These are phyloP conservation scores for Ambrosia artemisiifolia DNA, from an alignment of 129 eudicot species.

Conservation along the genomic window DNA sequence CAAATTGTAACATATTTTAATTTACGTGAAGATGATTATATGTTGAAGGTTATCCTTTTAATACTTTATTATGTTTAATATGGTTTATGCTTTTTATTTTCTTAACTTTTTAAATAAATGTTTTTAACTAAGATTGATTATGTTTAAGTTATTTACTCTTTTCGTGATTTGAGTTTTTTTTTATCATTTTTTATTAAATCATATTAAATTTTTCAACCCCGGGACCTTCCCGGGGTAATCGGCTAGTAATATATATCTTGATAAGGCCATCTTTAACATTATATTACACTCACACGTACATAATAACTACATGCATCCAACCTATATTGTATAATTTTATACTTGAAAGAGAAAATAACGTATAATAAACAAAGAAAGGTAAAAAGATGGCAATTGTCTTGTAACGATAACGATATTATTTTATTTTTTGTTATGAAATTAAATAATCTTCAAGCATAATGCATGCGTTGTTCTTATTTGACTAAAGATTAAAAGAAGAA, in stretches of 20 bases:
- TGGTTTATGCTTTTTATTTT: too few species aligned
- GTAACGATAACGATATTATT: neutral
- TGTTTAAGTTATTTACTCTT: too few species aligned
- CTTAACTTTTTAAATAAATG: too few species aligned
- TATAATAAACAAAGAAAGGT: neutral
- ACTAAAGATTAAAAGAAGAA: neutral
- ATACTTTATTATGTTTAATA: too few species aligned
- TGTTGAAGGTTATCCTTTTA: too few species aligned
- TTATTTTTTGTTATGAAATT: neutral
- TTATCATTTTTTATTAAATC: too few species aligned
- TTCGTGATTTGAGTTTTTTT: too few species aligned
- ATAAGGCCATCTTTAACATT: neutral
- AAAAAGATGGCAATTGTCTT: neutral
- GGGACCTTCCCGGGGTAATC: too few species aligned
- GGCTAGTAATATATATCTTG: neutral
- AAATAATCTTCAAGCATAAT: neutral
- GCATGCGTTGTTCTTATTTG: neutral
- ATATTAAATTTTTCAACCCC: too few species aligned
- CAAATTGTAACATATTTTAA: too few species aligned
- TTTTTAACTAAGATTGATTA: too few species aligned
- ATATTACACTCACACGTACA: neutral
- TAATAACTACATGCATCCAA: neutral
- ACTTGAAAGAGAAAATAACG: neutral
- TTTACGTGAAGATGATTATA: too few species aligned
- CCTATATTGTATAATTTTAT: neutral